phyloP scores from a whole-genome alignment of 2,329 filamentous ascomycete genomes.

The Decorospora gaudefroyi region DNA sequence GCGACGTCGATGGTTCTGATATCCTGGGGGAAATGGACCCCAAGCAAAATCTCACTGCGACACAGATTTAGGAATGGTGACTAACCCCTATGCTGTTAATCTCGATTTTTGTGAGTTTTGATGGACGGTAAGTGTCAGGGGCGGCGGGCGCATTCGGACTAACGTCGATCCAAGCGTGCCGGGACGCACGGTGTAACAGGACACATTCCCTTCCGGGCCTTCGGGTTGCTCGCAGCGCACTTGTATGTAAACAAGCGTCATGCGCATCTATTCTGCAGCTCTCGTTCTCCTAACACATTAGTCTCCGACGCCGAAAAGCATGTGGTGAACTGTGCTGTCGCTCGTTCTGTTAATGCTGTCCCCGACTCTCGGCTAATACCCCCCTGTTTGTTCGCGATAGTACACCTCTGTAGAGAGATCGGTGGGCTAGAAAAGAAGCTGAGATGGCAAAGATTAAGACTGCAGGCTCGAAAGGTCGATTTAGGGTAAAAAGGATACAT shows the following conservation, averaged over 20 bases:
- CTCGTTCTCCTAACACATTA: neutral
- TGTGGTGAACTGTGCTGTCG: too few relatives aligned
- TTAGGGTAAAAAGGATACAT: neutral
- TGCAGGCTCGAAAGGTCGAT: neutral
- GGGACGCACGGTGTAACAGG: slow-evolving; percentile 1
- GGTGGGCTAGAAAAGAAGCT: slow-evolving; percentile 7
- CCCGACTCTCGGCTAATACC: too few relatives aligned
- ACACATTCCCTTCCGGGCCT: slow-evolving; percentile 1
- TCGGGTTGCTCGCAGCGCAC: neutral
- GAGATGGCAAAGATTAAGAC: slow-evolving; percentile 4
- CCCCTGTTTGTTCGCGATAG: too few relatives aligned
- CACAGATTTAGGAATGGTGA: too few relatives aligned
- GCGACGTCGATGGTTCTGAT: too few relatives aligned
- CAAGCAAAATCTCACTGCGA: too few relatives aligned
- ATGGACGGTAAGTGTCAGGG: too few relatives aligned
- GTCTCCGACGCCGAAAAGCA: neutral
- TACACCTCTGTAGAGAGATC: slow-evolving; percentile 3
- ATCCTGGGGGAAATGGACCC: too few relatives aligned
- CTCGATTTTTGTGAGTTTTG: too few relatives aligned
- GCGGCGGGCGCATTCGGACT: too few relatives aligned
- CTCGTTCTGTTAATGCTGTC: too few relatives aligned
- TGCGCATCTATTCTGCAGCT: slow-evolving; percentile 1
- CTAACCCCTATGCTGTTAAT: too few relatives aligned
- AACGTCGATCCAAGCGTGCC: neutral
- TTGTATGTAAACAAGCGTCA: slow-evolving; percentile 3